A percentile compares a stretch with the other conserved stretches of the same genome.
phyloP scores from a whole-genome alignment of 192 early-diverging fungal genomes.

The Obelidium mucronatum region DNA sequence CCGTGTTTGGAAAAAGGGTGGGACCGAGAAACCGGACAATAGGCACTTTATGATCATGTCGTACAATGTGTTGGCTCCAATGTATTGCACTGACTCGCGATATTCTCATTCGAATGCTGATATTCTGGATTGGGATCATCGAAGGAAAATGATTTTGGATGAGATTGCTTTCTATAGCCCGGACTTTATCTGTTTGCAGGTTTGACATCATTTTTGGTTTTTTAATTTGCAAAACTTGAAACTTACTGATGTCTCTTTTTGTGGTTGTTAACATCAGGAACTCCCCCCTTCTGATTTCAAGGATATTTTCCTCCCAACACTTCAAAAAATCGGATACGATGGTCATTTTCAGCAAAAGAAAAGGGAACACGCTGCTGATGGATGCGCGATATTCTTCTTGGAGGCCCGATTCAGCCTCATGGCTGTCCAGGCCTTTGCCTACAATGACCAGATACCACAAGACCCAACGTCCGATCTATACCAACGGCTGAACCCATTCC shows the following conservation, averaged over 20 bases:
- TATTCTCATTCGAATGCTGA: slow-evolving; percentile 32
- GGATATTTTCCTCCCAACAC: slow-evolving; percentile 47
- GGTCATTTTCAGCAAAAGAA: slow-evolving; percentile 57
- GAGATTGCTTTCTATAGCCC: slow-evolving; percentile 50
- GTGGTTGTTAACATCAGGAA: slow-evolving; percentile 37
- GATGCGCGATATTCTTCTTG: slow-evolving; percentile 58
- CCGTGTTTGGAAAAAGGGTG: slow-evolving; percentile 48
- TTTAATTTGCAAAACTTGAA: no score
- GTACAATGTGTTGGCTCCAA: slow-evolving; percentile 55
- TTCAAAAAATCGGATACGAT: slow-evolving; percentile 55
- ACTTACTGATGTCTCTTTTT: no score
- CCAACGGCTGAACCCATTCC: slow-evolving; percentile 42
- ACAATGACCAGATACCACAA: slow-evolving; percentile 40
- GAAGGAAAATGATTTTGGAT: slow-evolving; percentile 45
- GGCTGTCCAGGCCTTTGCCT: slow-evolving; percentile 49
- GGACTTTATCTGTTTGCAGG: slow-evolving; percentile 58
- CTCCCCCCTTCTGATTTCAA: slow-evolving; percentile 51
- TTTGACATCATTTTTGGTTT: no score
- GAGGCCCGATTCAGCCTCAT: slow-evolving; percentile 38
- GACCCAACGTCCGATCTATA: slow-evolving; percentile 32
- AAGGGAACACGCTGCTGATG: slow-evolving; percentile 50
- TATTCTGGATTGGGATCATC: slow-evolving; percentile 47
- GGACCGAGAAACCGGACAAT: slow-evolving; percentile 40
- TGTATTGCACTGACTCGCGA: slow-evolving; percentile 50
- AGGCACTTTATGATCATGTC: slow-evolving; percentile 54